A percentile compares a stretch with the other conserved stretches of the same genome.
phyloP scores from a whole-genome alignment of 2,329 filamentous ascomycete genomes.

The Paraphaeosphaeria minitans region DNA sequence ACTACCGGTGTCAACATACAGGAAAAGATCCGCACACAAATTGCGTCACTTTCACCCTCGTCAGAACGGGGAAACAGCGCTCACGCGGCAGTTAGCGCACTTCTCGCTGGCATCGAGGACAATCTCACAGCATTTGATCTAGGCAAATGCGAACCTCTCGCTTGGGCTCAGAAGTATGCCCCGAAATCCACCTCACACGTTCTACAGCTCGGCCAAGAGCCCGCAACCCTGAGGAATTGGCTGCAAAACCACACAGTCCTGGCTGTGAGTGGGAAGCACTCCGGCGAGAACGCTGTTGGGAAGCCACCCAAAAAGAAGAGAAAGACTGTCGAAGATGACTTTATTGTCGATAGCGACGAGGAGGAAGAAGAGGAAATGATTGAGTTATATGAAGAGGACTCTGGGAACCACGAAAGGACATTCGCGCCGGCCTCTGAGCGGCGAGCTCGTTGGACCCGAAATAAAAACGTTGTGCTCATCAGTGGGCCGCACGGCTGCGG shows the following conservation, averaged over 20 bases:
- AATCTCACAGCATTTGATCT: conserved; percentile 79
- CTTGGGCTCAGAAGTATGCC: conserved; percentile 87
- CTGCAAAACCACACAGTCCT: conserved; percentile 75
- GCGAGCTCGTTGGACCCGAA: conserved; percentile 43
- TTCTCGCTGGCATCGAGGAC: conserved; percentile 65
- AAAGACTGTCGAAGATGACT: conserved; percentile 55
- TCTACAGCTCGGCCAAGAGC: conserved; percentile 75
- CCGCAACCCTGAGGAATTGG: conserved; percentile 77
- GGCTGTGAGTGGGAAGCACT: conserved; percentile 67
- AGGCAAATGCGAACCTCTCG: conserved; percentile 71
- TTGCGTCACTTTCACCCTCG: conserved; percentile 11
- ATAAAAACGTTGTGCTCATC: conserved; percentile 78
- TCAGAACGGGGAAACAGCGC: background rate
- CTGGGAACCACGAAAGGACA: conserved; percentile 11
- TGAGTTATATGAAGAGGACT: conserved; percentile 64
- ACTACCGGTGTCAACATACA: conserved; percentile 49
- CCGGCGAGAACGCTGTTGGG: conserved; percentile 30
- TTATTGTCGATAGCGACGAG: conserved; percentile 41
- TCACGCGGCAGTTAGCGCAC: conserved; percentile 64
- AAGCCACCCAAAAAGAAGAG: conserved; percentile 63
- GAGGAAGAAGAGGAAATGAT: conserved; percentile 57
- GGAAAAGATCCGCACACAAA: conserved; percentile 37
- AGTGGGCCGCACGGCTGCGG: conserved; percentile 90
- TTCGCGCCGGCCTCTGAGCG: conserved; percentile 47
- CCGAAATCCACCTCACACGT: conserved; percentile 72